Conservation (phyloP, 208 protist species). For the Zelonia costaricensis region DNA sequence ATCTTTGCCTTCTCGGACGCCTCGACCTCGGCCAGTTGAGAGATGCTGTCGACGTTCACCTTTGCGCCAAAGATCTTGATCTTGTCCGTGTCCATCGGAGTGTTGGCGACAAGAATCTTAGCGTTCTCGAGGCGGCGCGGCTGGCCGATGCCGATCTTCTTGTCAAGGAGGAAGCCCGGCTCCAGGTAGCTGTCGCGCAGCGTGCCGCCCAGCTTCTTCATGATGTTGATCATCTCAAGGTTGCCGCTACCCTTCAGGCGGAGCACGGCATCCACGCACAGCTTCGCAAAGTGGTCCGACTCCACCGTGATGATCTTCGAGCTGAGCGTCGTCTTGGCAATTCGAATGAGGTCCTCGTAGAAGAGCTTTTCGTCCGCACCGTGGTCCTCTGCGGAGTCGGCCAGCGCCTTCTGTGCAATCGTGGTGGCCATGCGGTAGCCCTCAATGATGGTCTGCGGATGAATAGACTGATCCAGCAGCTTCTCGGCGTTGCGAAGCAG, state of each 20-base stretch:
- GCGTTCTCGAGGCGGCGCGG: conserved; percentile 97
- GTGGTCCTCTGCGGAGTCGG: conserved; percentile 80
- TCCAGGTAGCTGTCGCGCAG: conserved; percentile 99
- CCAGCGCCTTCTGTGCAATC: conserved; percentile 87
- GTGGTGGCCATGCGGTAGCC: conserved; percentile 89
- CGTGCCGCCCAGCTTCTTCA: conserved; percentile 98
- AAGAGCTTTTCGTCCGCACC: conserved; percentile 90
- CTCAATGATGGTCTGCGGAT: conserved; percentile 99
- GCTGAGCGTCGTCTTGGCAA: conserved; percentile 99
- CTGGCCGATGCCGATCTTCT: conserved; percentile 99
- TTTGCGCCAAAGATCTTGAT: conserved; percentile 98
- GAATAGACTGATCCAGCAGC: conserved; percentile 97
- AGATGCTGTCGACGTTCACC: conserved; percentile 95
- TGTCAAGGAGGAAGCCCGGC: conserved; percentile 99
- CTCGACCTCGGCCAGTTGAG: conserved; percentile 98
- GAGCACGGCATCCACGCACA: conserved; percentile 99
- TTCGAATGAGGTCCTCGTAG: conserved; percentile 97
- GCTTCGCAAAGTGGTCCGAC: conserved; percentile 98
- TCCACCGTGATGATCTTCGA: conserved; percentile 98
- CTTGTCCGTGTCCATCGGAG: conserved; percentile 99
- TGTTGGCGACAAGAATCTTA: conserved; percentile 99
- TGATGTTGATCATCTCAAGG: conserved; percentile 99
- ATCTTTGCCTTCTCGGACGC: conserved; percentile 97
- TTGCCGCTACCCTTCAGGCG: conserved; percentile 94
- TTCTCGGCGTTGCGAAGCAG: conserved; percentile 99